These are phyloP conservation scores for Malassezia yamatoensis DNA, from an alignment of 1,284 basidiomycete genomes.

Conservation along the genomic window DNA sequence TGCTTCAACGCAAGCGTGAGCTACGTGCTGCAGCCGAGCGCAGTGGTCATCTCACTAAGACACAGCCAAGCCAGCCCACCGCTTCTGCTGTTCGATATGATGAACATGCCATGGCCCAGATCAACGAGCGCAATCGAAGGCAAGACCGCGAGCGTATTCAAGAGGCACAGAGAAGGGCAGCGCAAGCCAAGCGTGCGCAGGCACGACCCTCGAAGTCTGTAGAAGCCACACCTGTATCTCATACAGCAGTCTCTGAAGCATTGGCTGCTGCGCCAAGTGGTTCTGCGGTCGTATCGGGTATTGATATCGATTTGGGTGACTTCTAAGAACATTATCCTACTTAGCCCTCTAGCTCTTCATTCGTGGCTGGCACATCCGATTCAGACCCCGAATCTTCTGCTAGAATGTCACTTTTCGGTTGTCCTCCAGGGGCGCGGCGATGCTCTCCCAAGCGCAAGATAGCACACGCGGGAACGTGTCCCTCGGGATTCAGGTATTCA, in stretches of 20 bases:
- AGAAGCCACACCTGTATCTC: background rate
- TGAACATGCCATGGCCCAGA: conserved; percentile 59
- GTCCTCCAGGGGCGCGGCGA: conserved; percentile 59
- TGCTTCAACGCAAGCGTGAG: conserved; percentile 26
- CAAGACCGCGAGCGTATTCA: conserved; percentile 68
- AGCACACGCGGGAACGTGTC: conserved; percentile 46
- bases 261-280: conserved; percentile 14
- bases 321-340: conserved; percentile 32
- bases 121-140: conserved; percentile 77
- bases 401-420: conserved; percentile 52
- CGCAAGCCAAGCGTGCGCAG: conserved; percentile 57
- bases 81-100: conserved; percentile 33
- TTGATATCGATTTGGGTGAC: conserved; percentile 50
- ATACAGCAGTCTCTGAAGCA: conserved; percentile 5
- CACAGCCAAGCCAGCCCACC: background rate
- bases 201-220: background rate
- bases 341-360: conserved; percentile 9
- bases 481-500: conserved; percentile 48
- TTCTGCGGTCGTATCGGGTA: conserved; percentile 44
- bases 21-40: conserved; percentile 17
- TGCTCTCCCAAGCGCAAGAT: conserved; percentile 52
- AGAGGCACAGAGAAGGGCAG: conserved; percentile 59
- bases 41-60: conserved; percentile 2
- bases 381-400: conserved; percentile 54
- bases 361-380: conserved; percentile 40